phyloP scores from a whole-genome alignment of 495 filamentous ascomycete genomes.

The Cryomyces minteri region DNA sequence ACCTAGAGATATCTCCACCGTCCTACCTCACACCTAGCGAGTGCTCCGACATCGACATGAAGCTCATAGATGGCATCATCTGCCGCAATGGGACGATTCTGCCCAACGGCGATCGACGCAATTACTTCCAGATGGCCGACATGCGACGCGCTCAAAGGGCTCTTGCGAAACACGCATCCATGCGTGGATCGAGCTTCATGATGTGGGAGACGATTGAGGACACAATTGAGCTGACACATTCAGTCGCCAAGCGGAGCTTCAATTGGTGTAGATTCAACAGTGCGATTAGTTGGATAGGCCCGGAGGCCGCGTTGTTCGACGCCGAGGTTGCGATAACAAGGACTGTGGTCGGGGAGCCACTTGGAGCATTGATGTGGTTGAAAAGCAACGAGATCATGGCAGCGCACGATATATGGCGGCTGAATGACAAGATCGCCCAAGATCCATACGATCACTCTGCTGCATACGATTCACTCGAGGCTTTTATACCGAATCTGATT shows the following conservation, averaged over 20 bases:
- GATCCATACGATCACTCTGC: too few species aligned
- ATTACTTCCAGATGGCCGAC: constrained; percentile 23
- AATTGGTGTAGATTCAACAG: constrained; percentile 41
- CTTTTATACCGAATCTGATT: too few species aligned
- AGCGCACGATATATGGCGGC: constrained; percentile 31
- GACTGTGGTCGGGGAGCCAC: constrained; percentile 23
- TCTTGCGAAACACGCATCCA: constrained; percentile 30
- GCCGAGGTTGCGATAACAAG: constrained; percentile 20
- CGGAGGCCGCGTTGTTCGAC: constrained; percentile 24
- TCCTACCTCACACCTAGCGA: constrained; percentile 25
- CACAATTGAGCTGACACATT: constrained; percentile 26
- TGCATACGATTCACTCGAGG: too few species aligned
- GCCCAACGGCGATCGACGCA: constrained; percentile 18
- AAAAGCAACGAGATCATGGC: constrained; percentile 33
- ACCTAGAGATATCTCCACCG: constrained; percentile 30
- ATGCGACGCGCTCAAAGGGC: constrained; percentile 25
- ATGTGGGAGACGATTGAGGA: constrained; percentile 39
- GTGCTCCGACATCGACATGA: constrained; percentile 15
- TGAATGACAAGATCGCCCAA: too few species aligned
- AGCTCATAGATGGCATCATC: constrained; percentile 16
- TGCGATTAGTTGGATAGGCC: constrained; percentile 31
- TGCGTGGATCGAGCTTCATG: constrained; percentile 9
- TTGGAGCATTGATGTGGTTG: constrained; percentile 38
- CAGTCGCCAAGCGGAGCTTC: constrained; percentile 31
- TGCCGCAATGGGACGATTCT: constrained; percentile 21